phyloP scores from a whole-genome alignment of 2,329 filamentous ascomycete genomes.

The Xylaria polymorpha region DNA sequence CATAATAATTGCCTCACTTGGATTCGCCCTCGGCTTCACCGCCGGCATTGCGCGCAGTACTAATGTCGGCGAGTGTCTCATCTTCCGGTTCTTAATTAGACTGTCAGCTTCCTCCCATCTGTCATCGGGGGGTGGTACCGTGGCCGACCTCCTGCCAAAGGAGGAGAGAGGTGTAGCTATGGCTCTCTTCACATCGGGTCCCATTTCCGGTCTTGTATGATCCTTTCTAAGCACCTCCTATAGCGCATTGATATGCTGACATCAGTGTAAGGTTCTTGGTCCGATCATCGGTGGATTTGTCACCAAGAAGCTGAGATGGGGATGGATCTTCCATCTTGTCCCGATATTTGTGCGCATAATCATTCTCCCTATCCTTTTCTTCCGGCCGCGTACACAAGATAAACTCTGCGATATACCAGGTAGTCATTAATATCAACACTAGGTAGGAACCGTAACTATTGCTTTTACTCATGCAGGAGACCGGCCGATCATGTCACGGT shows the following conservation, averaged over 20 bases:
- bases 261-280: not conserved
- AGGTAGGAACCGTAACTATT: no score
- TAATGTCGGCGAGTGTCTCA: not conserved
- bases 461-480: no score
- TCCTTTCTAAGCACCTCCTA: not conserved
- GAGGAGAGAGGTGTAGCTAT: not conserved
- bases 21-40: constrained; percentile 2
- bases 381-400: no score
- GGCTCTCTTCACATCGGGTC: not conserved
- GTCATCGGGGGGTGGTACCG: no score
- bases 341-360: not conserved
- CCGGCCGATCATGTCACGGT: no score
- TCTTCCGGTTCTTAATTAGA: not conserved
- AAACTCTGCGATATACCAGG: no score
- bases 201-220: not conserved
- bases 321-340: not conserved
- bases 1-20: not conserved
- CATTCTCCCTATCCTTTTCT: not conserved
- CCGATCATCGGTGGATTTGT: constrained; percentile 13
- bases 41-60: not conserved
- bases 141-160: not conserved
- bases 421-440: no score
- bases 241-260: no score
- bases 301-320: constrained; percentile 2
- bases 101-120: no score